phyloP scores from a whole-genome alignment of 371 early-diverging fungal species.

The Blastocladiella emersonii region DNA sequence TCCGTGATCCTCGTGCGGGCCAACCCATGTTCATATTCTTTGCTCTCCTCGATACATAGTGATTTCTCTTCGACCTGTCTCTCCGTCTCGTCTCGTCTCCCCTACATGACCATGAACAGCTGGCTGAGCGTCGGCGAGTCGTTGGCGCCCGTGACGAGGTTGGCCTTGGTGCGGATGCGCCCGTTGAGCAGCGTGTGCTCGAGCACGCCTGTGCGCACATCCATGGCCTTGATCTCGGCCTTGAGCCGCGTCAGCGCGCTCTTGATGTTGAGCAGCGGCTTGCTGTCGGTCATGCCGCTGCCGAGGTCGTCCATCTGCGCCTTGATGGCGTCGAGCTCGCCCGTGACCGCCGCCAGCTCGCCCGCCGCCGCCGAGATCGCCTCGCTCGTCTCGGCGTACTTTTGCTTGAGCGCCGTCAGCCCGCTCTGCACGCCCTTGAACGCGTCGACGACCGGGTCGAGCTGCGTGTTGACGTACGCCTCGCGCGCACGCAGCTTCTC shows the following conservation, averaged over 20 bases:
- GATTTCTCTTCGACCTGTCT: too few relatives aligned
- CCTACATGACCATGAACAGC: too few relatives aligned
- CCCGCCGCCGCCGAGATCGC: conserved; percentile 25
- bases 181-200: conserved; percentile 24
- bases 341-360: conserved; percentile 24
- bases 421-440: conserved; percentile 25
- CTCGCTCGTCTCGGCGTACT: conserved; percentile 21
- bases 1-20: too few relatives aligned
- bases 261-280: conserved; percentile 32
- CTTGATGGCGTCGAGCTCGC: conserved; percentile 34
- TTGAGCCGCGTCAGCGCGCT: conserved; percentile 26
- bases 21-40: too few relatives aligned
- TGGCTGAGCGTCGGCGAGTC: too few relatives aligned
- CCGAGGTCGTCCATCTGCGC: conserved; percentile 37
- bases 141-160: too few relatives aligned
- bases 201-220: conserved; percentile 35
- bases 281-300: conserved; percentile 40
- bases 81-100: too few relatives aligned
- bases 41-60: too few relatives aligned
- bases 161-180: background rate
- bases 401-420: conserved; percentile 25
- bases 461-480: conserved; percentile 39
- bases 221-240: conserved; percentile 36
- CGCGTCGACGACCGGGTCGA: conserved; percentile 30
- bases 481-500: conserved; percentile 35